Conservation (phyloP, 192 early-diverging fungal species). For the Coemansia guatemalensis region DNA sequence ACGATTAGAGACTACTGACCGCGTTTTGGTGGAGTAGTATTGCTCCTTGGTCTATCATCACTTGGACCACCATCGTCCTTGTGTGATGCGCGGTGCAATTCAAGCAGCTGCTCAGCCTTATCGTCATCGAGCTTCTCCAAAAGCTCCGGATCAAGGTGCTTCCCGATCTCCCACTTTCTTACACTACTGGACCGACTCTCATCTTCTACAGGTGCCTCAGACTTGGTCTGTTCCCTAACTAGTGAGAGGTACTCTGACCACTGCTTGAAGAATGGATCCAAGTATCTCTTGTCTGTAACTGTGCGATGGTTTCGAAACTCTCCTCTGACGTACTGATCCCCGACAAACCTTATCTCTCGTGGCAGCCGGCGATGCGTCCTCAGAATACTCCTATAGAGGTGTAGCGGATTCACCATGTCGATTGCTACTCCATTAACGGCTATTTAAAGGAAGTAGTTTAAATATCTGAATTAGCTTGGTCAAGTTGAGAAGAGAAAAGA, state of each 20-base stretch:
- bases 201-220: not conserved
- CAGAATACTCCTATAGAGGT: slow-evolving; percentile 43
- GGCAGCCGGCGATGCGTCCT: slow-evolving; percentile 41
- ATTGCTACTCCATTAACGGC: not conserved
- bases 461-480: not conserved
- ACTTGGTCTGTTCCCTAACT: slow-evolving; percentile 25
- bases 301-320: slow-evolving; percentile 49
- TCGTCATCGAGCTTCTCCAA: slow-evolving; percentile 46
- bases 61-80: not conserved
- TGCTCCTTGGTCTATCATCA: not conserved
- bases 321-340: slow-evolving; percentile 51
- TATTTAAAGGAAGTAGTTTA: not conserved
- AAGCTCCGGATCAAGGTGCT: slow-evolving; percentile 32
- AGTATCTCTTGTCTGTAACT: slow-evolving; percentile 37
- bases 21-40: not conserved
- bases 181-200: not conserved
- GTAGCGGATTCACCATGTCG: slow-evolving; percentile 27
- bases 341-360: slow-evolving; percentile 51
- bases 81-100: slow-evolving; percentile 41
- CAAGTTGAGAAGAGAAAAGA: not conserved
- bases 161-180: slow-evolving; percentile 18
- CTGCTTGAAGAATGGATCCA: slow-evolving; percentile 47
- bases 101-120: slow-evolving; percentile 52
- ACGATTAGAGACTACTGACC: not conserved
- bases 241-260: slow-evolving; percentile 41